Evolutionary conservation across 768 basidiomycete genomes (phyloP).

Genomic region (Calvatia gigantea): DNA sequence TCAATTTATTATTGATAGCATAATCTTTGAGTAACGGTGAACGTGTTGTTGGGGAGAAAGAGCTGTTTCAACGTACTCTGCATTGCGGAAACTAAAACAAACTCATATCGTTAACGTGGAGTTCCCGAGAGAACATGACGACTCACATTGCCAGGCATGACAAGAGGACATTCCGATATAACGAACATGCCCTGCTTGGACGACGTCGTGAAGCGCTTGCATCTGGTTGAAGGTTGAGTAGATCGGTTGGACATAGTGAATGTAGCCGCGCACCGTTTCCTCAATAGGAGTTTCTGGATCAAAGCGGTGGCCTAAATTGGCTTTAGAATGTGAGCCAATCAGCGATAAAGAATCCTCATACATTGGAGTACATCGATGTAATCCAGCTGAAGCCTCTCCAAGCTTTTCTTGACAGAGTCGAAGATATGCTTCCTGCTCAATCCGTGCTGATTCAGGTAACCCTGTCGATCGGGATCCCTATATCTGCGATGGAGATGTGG

Average conservation of each 20-base stretch:
- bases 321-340: not conserved
- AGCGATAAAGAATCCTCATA: conserved; percentile 17
- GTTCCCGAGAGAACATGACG: not conserved
- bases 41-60: not conserved
- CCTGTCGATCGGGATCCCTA: conserved; percentile 30
- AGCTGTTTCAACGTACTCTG: conserved; percentile 36
- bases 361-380: conserved; percentile 78
- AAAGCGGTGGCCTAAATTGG: conserved; percentile 44
- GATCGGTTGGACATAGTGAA: not conserved
- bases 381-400: conserved; percentile 68
- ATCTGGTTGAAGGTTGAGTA: conserved; percentile 33
- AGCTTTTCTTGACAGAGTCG: conserved; percentile 55
- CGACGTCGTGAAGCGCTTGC: conserved; percentile 66
- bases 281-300: conserved; percentile 56
- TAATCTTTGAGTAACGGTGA: conserved; percentile 39
- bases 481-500: conserved; percentile 2
- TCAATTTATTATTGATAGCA: conserved; percentile 52
- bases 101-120: not conserved
- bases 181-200: conserved; percentile 57
- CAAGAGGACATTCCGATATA: conserved; percentile 60
- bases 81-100: conserved; percentile 42
- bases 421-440: conserved; percentile 64
- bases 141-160: conserved; percentile 51
- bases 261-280: conserved; percentile 38
- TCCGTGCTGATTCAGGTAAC: conserved; percentile 56